phyloP scores from a whole-genome alignment of 2,329 filamentous ascomycete genomes.

The Aureobasidium sp. region DNA sequence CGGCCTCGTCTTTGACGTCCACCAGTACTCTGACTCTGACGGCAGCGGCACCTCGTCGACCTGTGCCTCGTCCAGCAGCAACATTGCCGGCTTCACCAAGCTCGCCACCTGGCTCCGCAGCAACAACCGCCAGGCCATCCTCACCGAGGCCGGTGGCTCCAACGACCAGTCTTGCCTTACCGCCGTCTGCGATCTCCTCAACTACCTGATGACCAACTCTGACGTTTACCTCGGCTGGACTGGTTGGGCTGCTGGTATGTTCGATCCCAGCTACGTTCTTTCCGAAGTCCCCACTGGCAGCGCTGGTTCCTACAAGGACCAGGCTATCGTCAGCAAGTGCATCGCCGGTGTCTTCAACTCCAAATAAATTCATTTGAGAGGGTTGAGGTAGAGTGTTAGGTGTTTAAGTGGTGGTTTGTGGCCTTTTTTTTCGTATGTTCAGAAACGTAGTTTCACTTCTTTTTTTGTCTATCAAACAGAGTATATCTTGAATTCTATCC shows the following conservation, averaged over 20 bases:
- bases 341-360: constrained; percentile 23
- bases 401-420: background rate
- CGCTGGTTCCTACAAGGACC: constrained; percentile 20
- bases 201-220: constrained; percentile 24
- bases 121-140: constrained; percentile 31
- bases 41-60: constrained; percentile 28
- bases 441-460: background rate
- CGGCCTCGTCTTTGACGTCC: constrained; percentile 33
- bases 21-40: constrained; percentile 35
- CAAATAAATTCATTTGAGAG: background rate
- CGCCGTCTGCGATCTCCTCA: constrained; percentile 26
- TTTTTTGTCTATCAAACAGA: background rate
- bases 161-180: constrained; percentile 28
- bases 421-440: background rate
- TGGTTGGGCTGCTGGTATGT: constrained; percentile 26
- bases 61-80: constrained; percentile 27
- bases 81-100: constrained; percentile 24
- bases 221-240: constrained; percentile 28
- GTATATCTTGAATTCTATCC: background rate
- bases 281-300: constrained; percentile 21
- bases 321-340: constrained; percentile 21
- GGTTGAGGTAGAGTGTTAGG: background rate
- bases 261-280: constrained; percentile 23
- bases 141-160: constrained; percentile 33
- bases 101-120: constrained; percentile 29